Conservation (phyloP, 1,284 basidiomycete species). For the Austroboletus novae-zelandiae region DNA sequence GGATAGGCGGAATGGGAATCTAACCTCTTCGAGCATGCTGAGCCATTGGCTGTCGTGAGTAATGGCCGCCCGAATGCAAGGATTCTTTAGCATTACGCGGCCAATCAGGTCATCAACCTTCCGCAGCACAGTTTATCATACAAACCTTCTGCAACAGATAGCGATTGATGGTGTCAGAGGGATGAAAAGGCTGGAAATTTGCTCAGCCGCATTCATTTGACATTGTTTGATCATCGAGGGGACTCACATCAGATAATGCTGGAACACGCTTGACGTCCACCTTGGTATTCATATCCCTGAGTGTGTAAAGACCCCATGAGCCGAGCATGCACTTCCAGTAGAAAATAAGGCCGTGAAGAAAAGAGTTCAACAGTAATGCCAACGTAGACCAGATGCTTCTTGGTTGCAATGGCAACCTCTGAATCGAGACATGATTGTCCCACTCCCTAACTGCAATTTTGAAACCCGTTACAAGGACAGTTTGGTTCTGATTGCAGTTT, state of each 20-base stretch:
- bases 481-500: not conserved
- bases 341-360: no score
- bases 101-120: not conserved
- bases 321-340: not conserved
- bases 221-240: not conserved
- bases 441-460: not conserved
- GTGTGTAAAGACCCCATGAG: not conserved
- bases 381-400: not conserved
- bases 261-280: not conserved
- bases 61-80: not conserved
- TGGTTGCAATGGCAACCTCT: not conserved
- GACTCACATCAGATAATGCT: not conserved
- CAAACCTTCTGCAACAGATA: not conserved
- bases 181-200: not conserved
- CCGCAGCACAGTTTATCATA: not conserved
- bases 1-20: no score
- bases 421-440: not conserved
- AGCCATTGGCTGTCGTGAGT: not conserved
- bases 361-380: no score
- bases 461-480: not conserved
- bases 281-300: not conserved
- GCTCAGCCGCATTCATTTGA: not conserved
- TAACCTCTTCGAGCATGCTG: not conserved
- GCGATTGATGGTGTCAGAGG: constrained; percentile 3
- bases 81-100: not conserved